phyloP scores from a whole-genome alignment of 2,329 filamentous ascomycete genomes.

The Cylindrodendrum hubeiense region DNA sequence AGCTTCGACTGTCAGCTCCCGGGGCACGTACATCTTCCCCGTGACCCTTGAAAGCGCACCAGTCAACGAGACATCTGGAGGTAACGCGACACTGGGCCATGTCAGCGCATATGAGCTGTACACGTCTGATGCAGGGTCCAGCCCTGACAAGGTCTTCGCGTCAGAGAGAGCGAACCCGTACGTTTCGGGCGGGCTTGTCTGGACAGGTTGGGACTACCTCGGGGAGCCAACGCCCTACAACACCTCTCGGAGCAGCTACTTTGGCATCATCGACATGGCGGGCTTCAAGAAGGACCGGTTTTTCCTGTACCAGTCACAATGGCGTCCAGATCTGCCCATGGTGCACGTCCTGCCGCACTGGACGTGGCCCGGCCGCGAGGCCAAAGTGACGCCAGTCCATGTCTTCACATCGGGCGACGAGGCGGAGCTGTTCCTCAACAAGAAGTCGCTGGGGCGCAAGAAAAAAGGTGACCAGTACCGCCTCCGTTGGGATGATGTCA shows the following conservation, averaged over 20 bases:
- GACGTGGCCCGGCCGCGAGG: conserved; percentile 63
- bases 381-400: conserved; percentile 64
- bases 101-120: conserved; percentile 67
- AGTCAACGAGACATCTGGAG: conserved; percentile 53
- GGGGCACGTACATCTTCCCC: conserved; percentile 66
- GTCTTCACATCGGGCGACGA: conserved; percentile 65
- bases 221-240: conserved; percentile 66
- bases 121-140: conserved; percentile 58
- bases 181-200: conserved; percentile 67
- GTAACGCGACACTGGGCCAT: conserved; percentile 49
- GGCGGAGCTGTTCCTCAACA: conserved; percentile 68
- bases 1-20: conserved; percentile 61
- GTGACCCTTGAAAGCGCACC: conserved; percentile 56
- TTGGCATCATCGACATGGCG: conserved; percentile 68
- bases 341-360: conserved; percentile 69
- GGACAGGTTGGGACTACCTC: conserved; percentile 64
- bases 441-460: conserved; percentile 56
- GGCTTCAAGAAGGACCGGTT: conserved; percentile 69
- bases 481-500: conserved; percentile 65
- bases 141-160: conserved; percentile 65
- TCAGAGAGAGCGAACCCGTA: conserved; percentile 61
- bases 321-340: conserved; percentile 60
- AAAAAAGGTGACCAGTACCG: conserved; percentile 56
- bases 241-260: conserved; percentile 63
- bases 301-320: conserved; percentile 66